phyloP scores from a whole-genome alignment of 768 basidiomycete genomes.

The Calocera viscosa region DNA sequence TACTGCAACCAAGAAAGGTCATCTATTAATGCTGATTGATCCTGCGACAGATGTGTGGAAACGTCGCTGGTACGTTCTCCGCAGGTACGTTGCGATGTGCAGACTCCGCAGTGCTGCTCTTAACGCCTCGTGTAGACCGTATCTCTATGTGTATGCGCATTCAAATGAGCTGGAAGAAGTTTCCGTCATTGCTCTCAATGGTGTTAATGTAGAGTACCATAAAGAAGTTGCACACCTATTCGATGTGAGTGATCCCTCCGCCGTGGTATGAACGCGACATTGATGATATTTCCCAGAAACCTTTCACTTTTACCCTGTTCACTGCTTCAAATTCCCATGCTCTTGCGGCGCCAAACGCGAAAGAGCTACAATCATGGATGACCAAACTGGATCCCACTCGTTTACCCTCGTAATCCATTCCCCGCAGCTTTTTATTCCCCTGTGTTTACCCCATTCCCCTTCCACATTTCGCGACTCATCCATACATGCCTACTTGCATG shows the following conservation, averaged over 20 bases:
- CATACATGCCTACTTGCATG: background rate
- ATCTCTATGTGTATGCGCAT: conserved; percentile 75
- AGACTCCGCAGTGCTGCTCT: background rate
- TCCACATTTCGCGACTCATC: background rate
- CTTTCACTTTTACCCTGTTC: conserved; percentile 78
- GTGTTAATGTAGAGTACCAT: conserved; percentile 75
- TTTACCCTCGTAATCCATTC: conserved; percentile 23
- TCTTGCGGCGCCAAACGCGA: conserved; percentile 64
- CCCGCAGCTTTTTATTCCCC: background rate
- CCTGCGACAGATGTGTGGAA: conserved; percentile 73
- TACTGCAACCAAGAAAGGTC: conserved; percentile 70
- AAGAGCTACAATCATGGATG: conserved; percentile 78
- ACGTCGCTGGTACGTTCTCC: conserved; percentile 73
- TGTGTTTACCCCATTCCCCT: background rate
- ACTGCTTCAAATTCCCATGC: conserved; percentile 87
- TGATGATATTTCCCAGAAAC: conserved; percentile 41
- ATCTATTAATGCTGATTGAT: conserved; percentile 66
- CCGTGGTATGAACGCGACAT: background rate
- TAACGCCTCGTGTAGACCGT: conserved; percentile 46
- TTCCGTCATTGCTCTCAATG: conserved; percentile 66
- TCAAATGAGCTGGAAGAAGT: conserved; percentile 76
- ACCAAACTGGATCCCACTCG: conserved; percentile 74
- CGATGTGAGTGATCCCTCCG: conserved; percentile 44
- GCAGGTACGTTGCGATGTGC: conserved; percentile 41
- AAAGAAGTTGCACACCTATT: conserved; percentile 77